Evolutionary conservation across 441 rosid species (phyloP).

Genomic region (Capsella rubella): DNA sequence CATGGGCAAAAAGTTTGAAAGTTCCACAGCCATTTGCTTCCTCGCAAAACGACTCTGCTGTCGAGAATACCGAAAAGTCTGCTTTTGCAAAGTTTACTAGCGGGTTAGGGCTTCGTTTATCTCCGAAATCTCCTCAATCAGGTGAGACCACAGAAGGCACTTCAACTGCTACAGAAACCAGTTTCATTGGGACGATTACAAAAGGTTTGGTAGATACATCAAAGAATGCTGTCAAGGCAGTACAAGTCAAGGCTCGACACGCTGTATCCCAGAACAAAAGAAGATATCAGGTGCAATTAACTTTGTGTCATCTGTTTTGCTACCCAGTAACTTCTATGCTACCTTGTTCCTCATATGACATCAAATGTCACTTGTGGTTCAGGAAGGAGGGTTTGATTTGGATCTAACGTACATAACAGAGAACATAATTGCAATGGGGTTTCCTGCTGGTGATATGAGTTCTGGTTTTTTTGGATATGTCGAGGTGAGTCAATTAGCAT

Average conservation of each 20-base stretch:
- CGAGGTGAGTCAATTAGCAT: conserved; percentile 58
- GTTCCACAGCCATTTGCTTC: conserved; percentile 78
- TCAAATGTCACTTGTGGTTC: conserved; percentile 29
- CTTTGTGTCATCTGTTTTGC: not conserved
- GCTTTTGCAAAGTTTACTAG: conserved; percentile 85
- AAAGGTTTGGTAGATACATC: conserved; percentile 94
- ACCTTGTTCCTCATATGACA: conserved; percentile 1
- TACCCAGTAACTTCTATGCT: conserved; percentile 20
- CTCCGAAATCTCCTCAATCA: conserved; percentile 74
- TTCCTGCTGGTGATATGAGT: conserved; percentile 90
- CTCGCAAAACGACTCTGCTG: conserved; percentile 58
- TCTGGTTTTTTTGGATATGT: conserved; percentile 81
- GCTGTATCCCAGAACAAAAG: conserved; percentile 98
- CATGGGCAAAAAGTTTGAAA: conserved; percentile 92
- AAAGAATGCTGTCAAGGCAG: conserved; percentile 96
- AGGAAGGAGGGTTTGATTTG: conserved; percentile 95
- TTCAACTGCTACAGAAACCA: conserved; percentile 60
- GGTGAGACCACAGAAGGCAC: conserved; percentile 61
- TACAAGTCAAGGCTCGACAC: conserved; percentile 97
- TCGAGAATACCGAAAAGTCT: conserved; percentile 67
- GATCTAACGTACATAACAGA: conserved; percentile 86
- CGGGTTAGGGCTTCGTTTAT: conserved; percentile 75
- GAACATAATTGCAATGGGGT: conserved; percentile 91
- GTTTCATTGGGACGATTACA: conserved; percentile 82
- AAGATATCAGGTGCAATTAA: conserved; percentile 78